These are phyloP conservation scores for Serpula lacrymans DNA, from an alignment of 768 basidiomycete species.

Conservation along the genomic window DNA sequence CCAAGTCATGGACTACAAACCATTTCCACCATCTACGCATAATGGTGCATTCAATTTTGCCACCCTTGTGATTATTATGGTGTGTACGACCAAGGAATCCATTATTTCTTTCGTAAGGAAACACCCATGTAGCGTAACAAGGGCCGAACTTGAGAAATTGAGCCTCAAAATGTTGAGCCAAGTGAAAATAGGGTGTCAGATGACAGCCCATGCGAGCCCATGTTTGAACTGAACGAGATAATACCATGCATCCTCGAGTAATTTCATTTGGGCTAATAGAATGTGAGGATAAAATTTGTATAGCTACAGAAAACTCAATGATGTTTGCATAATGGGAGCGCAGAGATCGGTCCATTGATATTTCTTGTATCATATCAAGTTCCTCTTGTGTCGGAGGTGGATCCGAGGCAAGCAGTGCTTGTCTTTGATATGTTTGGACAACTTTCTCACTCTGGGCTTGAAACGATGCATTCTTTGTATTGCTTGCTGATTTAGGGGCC, in stretches of 20 bases:
- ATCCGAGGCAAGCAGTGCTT: no score
- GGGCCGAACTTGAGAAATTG: neutral
- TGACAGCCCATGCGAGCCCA: conserved; percentile 1
- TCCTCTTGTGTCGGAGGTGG: no score
- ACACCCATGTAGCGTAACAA: neutral
- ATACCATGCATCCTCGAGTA: neutral
- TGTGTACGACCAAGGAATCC: neutral
- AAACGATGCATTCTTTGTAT: conserved; percentile 9
- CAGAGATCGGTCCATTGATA: no score
- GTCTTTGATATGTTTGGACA: no score
- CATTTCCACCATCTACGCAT: neutral
- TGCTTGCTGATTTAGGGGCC: conserved; percentile 7
- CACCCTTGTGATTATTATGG: conserved; percentile 1
- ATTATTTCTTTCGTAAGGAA: neutral
- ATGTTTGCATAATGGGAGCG: neutral
- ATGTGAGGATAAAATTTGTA: neutral
- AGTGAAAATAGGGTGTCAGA: neutral
- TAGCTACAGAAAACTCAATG: neutral
- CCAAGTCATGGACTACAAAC: neutral
- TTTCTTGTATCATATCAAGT: no score
- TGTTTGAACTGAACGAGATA: neutral
- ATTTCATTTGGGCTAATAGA: neutral
- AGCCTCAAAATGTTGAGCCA: neutral
- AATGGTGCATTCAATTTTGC: neutral
- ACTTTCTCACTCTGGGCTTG: conserved; percentile 10